A percentile compares a stretch with the other conserved stretches of the same genome.
Conservation (phyloP, 208 protist species). For the Leishmania arabica region DNA sequence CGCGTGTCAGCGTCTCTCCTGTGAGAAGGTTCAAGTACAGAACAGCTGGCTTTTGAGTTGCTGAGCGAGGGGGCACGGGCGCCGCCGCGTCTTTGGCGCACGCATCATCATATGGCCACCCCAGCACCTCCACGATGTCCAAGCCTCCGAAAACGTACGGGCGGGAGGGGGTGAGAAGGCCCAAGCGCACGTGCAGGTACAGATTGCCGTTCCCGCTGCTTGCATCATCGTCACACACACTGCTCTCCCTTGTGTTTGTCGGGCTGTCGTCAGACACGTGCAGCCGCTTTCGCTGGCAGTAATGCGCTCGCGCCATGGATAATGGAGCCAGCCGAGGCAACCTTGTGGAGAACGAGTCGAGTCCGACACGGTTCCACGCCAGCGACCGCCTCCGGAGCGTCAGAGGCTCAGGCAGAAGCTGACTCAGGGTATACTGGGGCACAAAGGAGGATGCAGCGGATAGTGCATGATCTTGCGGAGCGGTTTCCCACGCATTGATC, state of each 20-base stretch:
- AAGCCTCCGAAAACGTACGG: conserved; percentile 75
- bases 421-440: conserved; percentile 24
- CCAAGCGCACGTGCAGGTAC: conserved; percentile 72
- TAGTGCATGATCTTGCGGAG: background rate
- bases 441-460: background rate
- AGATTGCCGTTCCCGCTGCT: conserved; percentile 27
- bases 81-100: conserved; percentile 8
- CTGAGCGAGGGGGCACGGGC: background rate
- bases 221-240: conserved; percentile 4
- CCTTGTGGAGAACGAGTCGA: background rate
- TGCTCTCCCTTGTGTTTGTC: background rate
- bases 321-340: conserved; percentile 20
- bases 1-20: conserved; percentile 30
- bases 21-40: conserved; percentile 39
- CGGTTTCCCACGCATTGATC: conserved; percentile 41
- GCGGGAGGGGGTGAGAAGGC: conserved; percentile 73
- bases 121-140: conserved; percentile 56
- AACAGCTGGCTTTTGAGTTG: conserved; percentile 5
- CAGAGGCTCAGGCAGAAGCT: conserved; percentile 31
- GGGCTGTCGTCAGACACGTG: conserved; percentile 18
- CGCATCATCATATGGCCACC: conserved; percentile 16
- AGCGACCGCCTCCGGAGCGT: conserved; percentile 23
- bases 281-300: conserved; percentile 26
- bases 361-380: conserved; percentile 11
- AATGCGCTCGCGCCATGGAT: conserved; percentile 25